These are phyloP conservation scores for Yarrowia sp. DNA, from an alignment of 805 yeast species.

Conservation along the genomic window DNA sequence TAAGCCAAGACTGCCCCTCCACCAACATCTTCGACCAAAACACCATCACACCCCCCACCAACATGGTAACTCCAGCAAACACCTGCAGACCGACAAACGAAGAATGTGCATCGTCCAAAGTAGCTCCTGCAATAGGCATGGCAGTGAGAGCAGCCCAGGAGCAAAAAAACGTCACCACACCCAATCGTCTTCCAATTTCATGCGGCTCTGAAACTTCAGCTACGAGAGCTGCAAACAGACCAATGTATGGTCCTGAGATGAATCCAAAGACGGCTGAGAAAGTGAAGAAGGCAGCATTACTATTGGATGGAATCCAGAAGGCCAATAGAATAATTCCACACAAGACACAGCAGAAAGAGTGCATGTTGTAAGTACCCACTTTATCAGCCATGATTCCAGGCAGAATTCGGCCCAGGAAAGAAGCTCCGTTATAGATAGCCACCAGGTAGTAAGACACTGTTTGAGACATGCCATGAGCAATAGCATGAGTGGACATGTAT, in stretches of 20 bases:
- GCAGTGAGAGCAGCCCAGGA: conserved; percentile 42
- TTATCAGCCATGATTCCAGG: conserved; percentile 57
- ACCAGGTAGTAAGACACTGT: conserved; percentile 41
- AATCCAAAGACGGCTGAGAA: conserved; percentile 59
- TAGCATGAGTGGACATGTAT: conserved; percentile 57
- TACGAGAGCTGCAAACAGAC: conserved; percentile 68
- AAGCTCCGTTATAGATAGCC: conserved; percentile 49
- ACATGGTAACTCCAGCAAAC: conserved; percentile 23
- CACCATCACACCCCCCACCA: conserved; percentile 14
- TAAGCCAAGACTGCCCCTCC: not conserved
- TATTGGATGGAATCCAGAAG: conserved; percentile 57
- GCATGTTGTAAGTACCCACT: conserved; percentile 57
- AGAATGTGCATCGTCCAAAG: not conserved
- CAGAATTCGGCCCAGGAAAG: conserved; percentile 53
- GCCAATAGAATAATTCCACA: conserved; percentile 50
- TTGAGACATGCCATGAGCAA: conserved; percentile 32
- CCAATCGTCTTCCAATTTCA: conserved; percentile 67
- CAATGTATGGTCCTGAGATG: conserved; percentile 58
- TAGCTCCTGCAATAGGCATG: conserved; percentile 42
- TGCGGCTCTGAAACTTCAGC: conserved; percentile 59
- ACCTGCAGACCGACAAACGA: conserved; percentile 17
- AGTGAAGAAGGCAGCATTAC: conserved; percentile 43
- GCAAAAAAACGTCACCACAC: conserved; percentile 55
- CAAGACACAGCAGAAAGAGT: conserved; percentile 48
- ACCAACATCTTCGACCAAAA: not conserved